Base-by-base conservation (phyloP, 768 basidiomycete species). In the Leccinum olivaceopallidum region DNA sequence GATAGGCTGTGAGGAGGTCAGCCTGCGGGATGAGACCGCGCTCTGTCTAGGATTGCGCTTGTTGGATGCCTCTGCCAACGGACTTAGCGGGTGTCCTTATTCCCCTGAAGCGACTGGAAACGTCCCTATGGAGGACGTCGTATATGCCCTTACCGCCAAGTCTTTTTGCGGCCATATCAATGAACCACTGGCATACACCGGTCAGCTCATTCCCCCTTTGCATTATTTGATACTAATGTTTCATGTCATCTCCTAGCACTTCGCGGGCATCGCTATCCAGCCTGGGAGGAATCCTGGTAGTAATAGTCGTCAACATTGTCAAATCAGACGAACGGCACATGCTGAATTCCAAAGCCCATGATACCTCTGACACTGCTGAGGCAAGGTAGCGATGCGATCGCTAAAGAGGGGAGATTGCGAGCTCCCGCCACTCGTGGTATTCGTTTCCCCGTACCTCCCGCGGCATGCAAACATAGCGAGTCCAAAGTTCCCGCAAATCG, bases 71-170 rank as follows among this genome's bases (percentile, higher is more conserved):
- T 87, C 90, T 1, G 85, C 97, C n/a, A 93, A 88, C 18, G 95
- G 95, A 1, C 85, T 98, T 2, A 96, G 96, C 4, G 94, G 95
- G n/a, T 98, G 96, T 70, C 95, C 95, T 4, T 98, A 94, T 75
- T 94, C 95, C 1, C 96, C 96, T 2, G 95, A 94, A 6, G 95
- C 95, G 13, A 95, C 93, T 0, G 95, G 96, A 16, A 97, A 97
- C 66, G 92, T 97, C 16, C 88, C 94, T 0, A 98, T 95, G 0
- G 96, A 98, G 66, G 92, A 96, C 65, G 84, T 96, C 1, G 79
- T 96, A 9, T 94, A 97, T 63, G 89, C 91, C 0, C 81, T 98
- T 6, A 63, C 83, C 80, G 65, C 85, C 77, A 54, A 88, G 86
- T 12, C 79, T 76, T 51, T 86, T 85, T 71, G 81, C 78, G 4